Percentiles rank a stretch among this genome's conserved stretches.
Conservation (phyloP, 768 basidiomycete species). For the Suillus tomentosus region DNA sequence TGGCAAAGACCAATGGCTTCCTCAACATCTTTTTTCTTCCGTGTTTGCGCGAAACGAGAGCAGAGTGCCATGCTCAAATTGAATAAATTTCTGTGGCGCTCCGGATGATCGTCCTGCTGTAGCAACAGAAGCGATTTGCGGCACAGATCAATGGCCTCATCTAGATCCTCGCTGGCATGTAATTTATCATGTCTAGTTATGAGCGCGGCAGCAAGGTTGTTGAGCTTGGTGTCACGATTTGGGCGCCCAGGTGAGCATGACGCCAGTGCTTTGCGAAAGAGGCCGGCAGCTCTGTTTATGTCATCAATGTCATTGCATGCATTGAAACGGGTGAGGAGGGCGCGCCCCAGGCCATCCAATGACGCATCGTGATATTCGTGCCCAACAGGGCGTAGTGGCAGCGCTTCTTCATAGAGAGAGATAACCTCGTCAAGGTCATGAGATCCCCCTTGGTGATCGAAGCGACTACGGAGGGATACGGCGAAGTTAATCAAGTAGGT, state of each 20-base stretch:
- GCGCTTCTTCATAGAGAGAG: constrained; percentile 7
- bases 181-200: not conserved
- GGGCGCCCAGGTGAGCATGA: constrained; percentile 20
- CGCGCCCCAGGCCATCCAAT: constrained; percentile 20
- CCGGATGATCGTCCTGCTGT: not conserved
- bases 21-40: not conserved
- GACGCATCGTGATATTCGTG: constrained; percentile 8
- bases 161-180: not conserved
- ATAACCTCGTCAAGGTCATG: constrained; percentile 23
- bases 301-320: constrained; percentile 13
- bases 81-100: not conserved
- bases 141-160: not conserved
- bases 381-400: constrained; percentile 9
- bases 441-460: constrained; percentile 13
- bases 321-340: constrained; percentile 18
- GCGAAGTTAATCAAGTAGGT: constrained; percentile 23
- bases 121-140: not conserved
- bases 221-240: constrained; percentile 7
- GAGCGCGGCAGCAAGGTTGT: constrained; percentile 14
- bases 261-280: constrained; percentile 15
- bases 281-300: constrained; percentile 17
- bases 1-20: constrained; percentile 2
- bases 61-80: constrained; percentile 1
- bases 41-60: not conserved
- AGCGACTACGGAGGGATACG: constrained; percentile 13